Percentiles rank a stretch among this genome's conserved stretches.
Evolutionary conservation across 1,139 yeast species (phyloP).

Genomic region (Blastobotrys proliferans): DNA sequence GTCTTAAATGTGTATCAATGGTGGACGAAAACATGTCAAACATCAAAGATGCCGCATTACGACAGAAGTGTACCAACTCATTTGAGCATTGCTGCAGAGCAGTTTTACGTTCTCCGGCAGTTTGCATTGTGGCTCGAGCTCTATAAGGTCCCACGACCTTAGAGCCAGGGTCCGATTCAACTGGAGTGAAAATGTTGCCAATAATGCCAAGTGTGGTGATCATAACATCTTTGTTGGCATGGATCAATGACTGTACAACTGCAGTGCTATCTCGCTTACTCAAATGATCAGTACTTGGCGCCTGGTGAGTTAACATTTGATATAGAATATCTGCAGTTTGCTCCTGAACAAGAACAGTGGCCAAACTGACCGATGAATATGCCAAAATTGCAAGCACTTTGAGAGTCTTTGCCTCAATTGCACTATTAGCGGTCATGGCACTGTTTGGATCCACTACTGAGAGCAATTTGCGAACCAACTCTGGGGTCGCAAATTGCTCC

Average conservation of each 20-base stretch:
- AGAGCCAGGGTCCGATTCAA: slow-evolving; percentile 19
- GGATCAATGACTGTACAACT: slow-evolving; percentile 68
- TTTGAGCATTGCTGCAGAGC: slow-evolving; percentile 20
- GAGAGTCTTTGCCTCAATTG: slow-evolving; percentile 30
- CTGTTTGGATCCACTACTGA: slow-evolving; percentile 24
- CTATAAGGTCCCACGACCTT: slow-evolving; percentile 33
- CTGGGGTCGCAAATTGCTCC: slow-evolving; percentile 42
- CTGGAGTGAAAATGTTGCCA: slow-evolving; percentile 46
- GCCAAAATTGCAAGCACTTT: slow-evolving; percentile 42
- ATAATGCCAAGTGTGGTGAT: slow-evolving; percentile 54
- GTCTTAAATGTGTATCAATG: slow-evolving; percentile 63
- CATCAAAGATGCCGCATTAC: slow-evolving; percentile 54
- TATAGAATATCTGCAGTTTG: slow-evolving; percentile 31
- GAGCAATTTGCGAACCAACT: slow-evolving; percentile 24
- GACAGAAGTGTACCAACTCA: slow-evolving; percentile 40
- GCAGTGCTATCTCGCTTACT: slow-evolving; percentile 30
- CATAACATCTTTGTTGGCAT: slow-evolving; percentile 65
- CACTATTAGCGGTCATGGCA: slow-evolving; percentile 20
- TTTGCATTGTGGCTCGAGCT: slow-evolving; percentile 1
- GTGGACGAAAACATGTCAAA: slow-evolving; percentile 71
- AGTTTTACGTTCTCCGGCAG: slow-evolving; percentile 14
- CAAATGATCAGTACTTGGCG: slow-evolving; percentile 23
- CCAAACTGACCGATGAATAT: slow-evolving; percentile 34
- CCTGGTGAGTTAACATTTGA: slow-evolving; percentile 33
- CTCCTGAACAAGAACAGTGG: slow-evolving; percentile 27